Conservation (phyloP, 805 yeast species). For the Blastobotrys parvus region DNA sequence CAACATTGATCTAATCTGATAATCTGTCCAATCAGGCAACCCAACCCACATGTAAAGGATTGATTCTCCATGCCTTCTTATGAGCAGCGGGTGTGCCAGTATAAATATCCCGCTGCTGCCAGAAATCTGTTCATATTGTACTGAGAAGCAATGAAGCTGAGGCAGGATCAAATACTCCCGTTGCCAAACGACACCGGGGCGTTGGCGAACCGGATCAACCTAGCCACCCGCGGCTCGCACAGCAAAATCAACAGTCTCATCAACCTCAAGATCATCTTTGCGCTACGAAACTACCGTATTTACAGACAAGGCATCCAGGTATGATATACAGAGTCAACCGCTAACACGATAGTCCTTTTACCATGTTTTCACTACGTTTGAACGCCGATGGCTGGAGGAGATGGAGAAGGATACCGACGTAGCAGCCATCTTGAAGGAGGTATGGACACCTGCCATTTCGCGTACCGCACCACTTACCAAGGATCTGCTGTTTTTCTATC, state of each 20-base stretch:
- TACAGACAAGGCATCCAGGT: conserved; percentile 80
- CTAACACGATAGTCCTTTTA: no score
- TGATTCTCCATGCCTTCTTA: no score
- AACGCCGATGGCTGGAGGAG: conserved; percentile 21
- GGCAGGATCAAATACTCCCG: conserved; percentile 50
- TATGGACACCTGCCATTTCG: conserved; percentile 66
- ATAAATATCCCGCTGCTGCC: no score
- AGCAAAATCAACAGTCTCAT: conserved; percentile 61
- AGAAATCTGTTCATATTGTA: no score
- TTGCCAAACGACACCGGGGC: conserved; percentile 77
- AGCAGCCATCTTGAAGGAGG: conserved; percentile 42
- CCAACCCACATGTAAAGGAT: no score
- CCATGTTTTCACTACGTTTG: conserved; percentile 23
- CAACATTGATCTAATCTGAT: no score
- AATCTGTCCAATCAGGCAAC: no score
- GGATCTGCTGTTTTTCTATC: conserved; percentile 63
- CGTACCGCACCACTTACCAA: conserved; percentile 47
- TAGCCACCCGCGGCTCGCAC: conserved; percentile 57
- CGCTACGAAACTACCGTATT: conserved; percentile 64
- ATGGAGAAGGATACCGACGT: conserved; percentile 21
- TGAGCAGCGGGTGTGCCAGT: no score
- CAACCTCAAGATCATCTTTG: conserved; percentile 63
- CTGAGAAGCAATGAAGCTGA: no score
- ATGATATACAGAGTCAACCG: no score
- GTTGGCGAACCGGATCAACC: conserved; percentile 71